Conservation (phyloP, 371 early-diverging fungal genomes). For the Mucor sp. region DNA sequence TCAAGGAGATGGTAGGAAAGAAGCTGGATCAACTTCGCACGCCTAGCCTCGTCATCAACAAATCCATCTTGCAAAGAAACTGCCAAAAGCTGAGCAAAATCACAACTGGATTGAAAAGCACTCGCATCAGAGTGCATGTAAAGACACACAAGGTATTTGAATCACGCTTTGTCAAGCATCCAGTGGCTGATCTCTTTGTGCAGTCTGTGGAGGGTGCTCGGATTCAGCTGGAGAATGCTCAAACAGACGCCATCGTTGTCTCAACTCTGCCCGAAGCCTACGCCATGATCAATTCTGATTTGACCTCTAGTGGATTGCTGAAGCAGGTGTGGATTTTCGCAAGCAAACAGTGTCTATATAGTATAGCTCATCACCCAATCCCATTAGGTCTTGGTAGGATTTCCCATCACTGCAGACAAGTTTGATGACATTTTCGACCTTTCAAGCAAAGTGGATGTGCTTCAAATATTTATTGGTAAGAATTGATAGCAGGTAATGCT, state of each 20-base stretch:
- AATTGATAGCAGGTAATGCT: not conserved
- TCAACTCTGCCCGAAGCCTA: conserved; percentile 49
- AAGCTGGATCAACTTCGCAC: conserved; percentile 37
- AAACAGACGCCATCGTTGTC: conserved; percentile 45
- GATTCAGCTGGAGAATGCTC: conserved; percentile 35
- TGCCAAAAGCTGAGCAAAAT: conserved; percentile 29
- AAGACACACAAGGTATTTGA: conserved; percentile 52
- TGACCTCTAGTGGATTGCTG: conserved; percentile 25
- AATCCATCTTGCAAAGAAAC: conserved; percentile 32
- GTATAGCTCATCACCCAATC: not conserved
- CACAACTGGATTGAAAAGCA: conserved; percentile 12
- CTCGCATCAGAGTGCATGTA: conserved; percentile 44
- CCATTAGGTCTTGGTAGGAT: conserved; percentile 35
- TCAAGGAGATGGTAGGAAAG: conserved; percentile 34
- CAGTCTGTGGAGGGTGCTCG: conserved; percentile 45
- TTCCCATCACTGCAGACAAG: conserved; percentile 46
- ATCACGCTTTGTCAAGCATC: not conserved
- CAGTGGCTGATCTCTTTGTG: not conserved
- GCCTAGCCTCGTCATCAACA: conserved; percentile 42
- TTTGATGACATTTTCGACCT: conserved; percentile 32
- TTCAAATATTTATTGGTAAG: conserved; percentile 45
- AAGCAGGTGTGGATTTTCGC: conserved; percentile 24
- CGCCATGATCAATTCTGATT: conserved; percentile 30
- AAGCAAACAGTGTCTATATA: not conserved
- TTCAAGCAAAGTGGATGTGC: conserved; percentile 23